phyloP scores from a whole-genome alignment of 177 flowering plant species.

The Vitis hybrid region DNA sequence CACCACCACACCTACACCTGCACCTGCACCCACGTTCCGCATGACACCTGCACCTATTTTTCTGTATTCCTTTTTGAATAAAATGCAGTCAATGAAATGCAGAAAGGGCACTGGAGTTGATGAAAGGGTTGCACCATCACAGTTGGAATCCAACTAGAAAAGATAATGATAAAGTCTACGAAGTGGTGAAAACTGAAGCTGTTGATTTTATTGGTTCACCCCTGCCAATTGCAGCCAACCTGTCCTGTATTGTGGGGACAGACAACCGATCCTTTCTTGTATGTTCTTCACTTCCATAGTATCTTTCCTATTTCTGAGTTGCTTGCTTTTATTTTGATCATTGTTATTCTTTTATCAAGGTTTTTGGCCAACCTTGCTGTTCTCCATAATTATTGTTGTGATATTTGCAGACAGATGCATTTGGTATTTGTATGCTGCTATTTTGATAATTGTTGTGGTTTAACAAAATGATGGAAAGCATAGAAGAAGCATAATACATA shows the following conservation, averaged over 20 bases:
- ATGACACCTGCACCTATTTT: background rate
- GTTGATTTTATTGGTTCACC: slow-evolving; percentile 1
- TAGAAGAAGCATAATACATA: background rate
- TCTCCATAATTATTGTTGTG: background rate
- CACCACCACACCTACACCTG: background rate
- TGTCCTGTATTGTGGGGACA: slow-evolving; percentile 17
- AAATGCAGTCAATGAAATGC: slow-evolving; percentile 2
- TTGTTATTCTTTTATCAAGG: background rate
- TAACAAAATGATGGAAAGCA: background rate
- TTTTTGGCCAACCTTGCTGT: background rate
- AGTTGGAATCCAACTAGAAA: background rate
- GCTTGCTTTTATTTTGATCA: background rate
- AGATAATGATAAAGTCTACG: background rate
- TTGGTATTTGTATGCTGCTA: background rate
- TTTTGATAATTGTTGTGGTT: background rate
- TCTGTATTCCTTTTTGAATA: slow-evolving; percentile 1
- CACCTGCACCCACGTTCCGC: background rate
- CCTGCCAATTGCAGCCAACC: slow-evolving; percentile 6
- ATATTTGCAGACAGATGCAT: background rate
- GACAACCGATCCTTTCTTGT: slow-evolving; percentile 26
- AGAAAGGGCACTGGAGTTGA: slow-evolving; percentile 9
- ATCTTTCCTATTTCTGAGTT: background rate
- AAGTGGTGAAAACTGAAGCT: slow-evolving; percentile 17
- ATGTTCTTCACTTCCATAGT: background rate
- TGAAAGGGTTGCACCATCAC: slow-evolving; percentile 15